Percentiles rank a stretch among this genome's conserved stretches.
Conservation (phyloP, 169 alveolate species). For the Eimeria falciformis region DNA sequence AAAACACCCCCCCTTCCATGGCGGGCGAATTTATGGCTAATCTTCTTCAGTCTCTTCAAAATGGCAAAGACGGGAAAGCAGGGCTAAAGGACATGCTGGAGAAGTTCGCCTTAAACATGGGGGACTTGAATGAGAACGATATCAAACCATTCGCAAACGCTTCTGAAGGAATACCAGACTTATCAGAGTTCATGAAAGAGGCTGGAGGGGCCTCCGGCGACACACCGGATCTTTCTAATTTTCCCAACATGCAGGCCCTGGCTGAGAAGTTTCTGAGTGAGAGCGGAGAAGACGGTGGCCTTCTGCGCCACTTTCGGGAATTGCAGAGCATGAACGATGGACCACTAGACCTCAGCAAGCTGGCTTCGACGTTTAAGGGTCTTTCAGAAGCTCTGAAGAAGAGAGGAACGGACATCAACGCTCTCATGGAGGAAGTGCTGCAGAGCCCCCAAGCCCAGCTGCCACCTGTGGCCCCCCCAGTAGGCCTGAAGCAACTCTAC, state of each 20-base stretch:
- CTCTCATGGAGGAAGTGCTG: background rate
- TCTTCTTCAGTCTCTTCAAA: background rate
- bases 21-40: background rate
- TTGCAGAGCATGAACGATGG: background rate
- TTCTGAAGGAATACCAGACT: background rate
- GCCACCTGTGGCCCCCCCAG: background rate
- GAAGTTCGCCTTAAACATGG: too few relatives aligned
- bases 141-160: too few relatives aligned
- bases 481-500: background rate
- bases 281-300: conserved; percentile 21
- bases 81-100: background rate
- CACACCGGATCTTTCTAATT: background rate
- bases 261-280: background rate
- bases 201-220: background rate
- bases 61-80: background rate
- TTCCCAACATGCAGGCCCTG: background rate
- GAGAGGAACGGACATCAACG: background rate
- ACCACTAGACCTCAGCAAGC: background rate
- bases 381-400: background rate
- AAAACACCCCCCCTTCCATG: background rate
- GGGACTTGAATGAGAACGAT: too few relatives aligned
- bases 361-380: background rate
- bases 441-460: background rate
- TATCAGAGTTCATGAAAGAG: background rate
- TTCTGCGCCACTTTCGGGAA: background rate